Evolutionary conservation across 345 rosid genomes (phyloP).

Genomic region (Nasturtium officinale): DNA sequence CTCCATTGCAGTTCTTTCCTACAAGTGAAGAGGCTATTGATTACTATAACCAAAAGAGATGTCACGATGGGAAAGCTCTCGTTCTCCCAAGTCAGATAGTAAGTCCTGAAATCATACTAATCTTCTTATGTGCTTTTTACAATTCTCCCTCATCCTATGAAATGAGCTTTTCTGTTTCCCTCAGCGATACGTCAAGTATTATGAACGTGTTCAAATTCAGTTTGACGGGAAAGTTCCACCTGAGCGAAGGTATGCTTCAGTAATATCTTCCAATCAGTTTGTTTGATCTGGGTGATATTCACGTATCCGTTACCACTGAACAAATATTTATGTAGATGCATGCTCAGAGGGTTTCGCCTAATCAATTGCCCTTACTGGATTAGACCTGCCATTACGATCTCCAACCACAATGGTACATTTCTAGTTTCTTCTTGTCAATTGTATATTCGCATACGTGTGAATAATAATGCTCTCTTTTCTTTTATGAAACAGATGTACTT

Average conservation of each 20-base stretch:
- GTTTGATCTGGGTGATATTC: slow-evolving; percentile 7
- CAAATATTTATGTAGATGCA: slow-evolving; percentile 61
- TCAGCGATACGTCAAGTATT: slow-evolving; percentile 88
- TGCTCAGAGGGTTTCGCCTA: slow-evolving; percentile 90
- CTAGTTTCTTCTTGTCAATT: neutral
- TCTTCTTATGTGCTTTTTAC: slow-evolving; percentile 23
- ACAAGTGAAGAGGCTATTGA: slow-evolving; percentile 85
- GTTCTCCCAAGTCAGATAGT: slow-evolving; percentile 97
- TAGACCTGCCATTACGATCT: slow-evolving; percentile 79
- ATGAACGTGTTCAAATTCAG: slow-evolving; percentile 55
- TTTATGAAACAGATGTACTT: slow-evolving; percentile 57
- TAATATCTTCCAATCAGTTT: slow-evolving; percentile 21
- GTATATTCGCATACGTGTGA: neutral
- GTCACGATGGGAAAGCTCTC: slow-evolving; percentile 85
- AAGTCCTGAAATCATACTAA: slow-evolving; percentile 46
- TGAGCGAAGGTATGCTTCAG: slow-evolving; percentile 65
- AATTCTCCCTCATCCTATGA: slow-evolving; percentile 12
- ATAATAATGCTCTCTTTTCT: slow-evolving; percentile 19
- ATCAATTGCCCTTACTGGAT: slow-evolving; percentile 94
- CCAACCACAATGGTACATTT: slow-evolving; percentile 74
- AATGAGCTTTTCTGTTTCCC: slow-evolving; percentile 27
- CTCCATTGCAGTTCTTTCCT: slow-evolving; percentile 73
- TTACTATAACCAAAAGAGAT: slow-evolving; percentile 93
- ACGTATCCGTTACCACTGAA: slow-evolving; percentile 15
- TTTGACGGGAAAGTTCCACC: slow-evolving; percentile 71